Evolutionary conservation across 192 early-diverging fungal species (phyloP).

Genomic region (Spizellomyces sp.): DNA sequence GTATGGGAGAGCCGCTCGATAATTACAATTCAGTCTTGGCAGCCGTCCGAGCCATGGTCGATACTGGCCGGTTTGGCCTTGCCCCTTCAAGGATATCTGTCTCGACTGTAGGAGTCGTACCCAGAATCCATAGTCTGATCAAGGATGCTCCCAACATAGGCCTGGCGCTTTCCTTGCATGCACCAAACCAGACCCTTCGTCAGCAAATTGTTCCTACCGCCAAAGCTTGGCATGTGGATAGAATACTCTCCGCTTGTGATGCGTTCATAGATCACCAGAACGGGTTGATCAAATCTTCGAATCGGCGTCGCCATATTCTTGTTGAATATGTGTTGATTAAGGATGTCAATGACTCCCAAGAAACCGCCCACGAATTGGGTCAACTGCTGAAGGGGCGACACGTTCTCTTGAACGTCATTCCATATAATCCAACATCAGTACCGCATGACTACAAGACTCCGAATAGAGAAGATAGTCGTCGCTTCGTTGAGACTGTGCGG

Average conservation of each 20-base stretch:
- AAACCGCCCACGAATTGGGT: conserved; percentile 51
- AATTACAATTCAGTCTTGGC: conserved; percentile 52
- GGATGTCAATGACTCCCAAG: conserved; percentile 49
- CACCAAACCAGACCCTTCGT: conserved; percentile 53
- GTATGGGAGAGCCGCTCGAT: conserved; percentile 64
- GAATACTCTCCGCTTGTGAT: conserved; percentile 48
- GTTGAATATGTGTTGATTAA: conserved; percentile 59
- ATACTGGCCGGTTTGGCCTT: conserved; percentile 48
- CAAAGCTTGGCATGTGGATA: conserved; percentile 51
- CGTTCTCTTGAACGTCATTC: conserved; percentile 58
- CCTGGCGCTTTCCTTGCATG: conserved; percentile 59
- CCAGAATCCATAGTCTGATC: conserved; percentile 46
- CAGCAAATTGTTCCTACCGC: conserved; percentile 57
- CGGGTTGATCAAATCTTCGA: conserved; percentile 15
- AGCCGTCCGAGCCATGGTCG: conserved; percentile 51
- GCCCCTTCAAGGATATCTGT: conserved; percentile 50
- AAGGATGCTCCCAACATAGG: conserved; percentile 52
- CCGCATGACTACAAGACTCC: conserved; percentile 54
- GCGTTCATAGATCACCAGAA: conserved; percentile 57
- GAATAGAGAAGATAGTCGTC: conserved; percentile 9
- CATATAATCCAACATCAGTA: conserved; percentile 57
- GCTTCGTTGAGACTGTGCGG: conserved; percentile 45
- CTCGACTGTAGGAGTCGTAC: conserved; percentile 61
- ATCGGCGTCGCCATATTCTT: conserved; percentile 44
- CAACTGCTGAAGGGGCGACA: conserved; percentile 42